These are phyloP conservation scores for Globisporangium spiculum DNA, from an alignment of 352 stramenopile species.

Conservation along the genomic window DNA sequence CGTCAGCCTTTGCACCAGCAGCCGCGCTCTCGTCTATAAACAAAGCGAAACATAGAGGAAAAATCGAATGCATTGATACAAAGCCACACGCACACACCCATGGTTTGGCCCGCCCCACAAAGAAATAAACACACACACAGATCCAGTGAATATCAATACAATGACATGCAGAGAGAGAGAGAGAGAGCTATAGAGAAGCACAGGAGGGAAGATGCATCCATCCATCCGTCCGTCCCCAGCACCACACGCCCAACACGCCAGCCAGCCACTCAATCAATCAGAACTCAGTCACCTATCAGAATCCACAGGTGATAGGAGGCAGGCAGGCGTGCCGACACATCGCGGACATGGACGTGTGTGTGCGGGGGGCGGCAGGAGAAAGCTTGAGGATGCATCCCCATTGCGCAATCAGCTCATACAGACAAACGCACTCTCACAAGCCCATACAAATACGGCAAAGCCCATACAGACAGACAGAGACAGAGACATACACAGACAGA, in stretches of 20 bases:
- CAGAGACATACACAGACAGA: not conserved
- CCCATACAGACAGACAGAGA: not conserved
- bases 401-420: constrained; percentile 1
- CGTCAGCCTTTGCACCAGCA: not conserved
- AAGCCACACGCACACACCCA: constrained; percentile 8
- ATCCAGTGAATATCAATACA: not conserved
- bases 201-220: constrained; percentile 1
- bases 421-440: not conserved
- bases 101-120: constrained; percentile 7
- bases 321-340: not conserved
- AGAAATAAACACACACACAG: not conserved
- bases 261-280: not conserved
- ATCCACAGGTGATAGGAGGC: not conserved
- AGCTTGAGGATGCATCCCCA: not conserved
- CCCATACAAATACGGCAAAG: not conserved
- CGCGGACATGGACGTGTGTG: constrained; percentile 2
- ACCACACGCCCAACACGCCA: constrained; percentile 2
- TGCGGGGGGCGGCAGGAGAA: not conserved
- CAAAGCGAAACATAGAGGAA: not conserved
- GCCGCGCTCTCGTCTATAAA: not conserved
- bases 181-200: not conserved
- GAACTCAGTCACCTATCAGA: not conserved
- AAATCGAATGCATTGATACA: constrained; percentile 9
- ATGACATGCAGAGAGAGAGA: not conserved
- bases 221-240: not conserved